Base-by-base conservation (phyloP, 1,139 yeast species). In the Pichia sp. region DNA sequence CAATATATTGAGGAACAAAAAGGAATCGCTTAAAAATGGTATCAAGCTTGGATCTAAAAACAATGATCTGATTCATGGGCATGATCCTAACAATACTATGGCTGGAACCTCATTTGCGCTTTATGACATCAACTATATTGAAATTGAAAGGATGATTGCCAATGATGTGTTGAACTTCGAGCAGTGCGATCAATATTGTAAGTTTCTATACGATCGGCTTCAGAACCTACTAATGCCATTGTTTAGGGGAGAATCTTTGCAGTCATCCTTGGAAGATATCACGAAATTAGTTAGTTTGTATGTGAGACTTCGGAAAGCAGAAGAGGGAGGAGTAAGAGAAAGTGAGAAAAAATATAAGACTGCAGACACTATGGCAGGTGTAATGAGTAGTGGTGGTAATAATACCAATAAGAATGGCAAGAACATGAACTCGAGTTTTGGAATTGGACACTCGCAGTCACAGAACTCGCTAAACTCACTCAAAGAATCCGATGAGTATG, bases 181-280 rank as follows among this genome's bases (percentile, higher is more conserved):
- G 48, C 81, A 80, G 54, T 72, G 76, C 30, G 80, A 76, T 44
- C 73, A 73, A 50, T 70, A 77, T 44, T 73, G 76, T 20, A 79
- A 77, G 55, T 77, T 76, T 42, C 70, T 82, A 2, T 80, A 84
- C 81, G 65, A 75, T 1, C 66, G 79, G 20, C 66, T 83, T 2
- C 70, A 75, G 30, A 67, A 75, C 3, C 65, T 75, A 8, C 72
- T 77, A 0, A 64, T 74, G 31, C 80, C 84, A 0, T 61, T 83
- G 9, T 83, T 81, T 60, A 70, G 73, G 51, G 77, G 80, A 24
- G 82, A 78, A 31, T 71, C 72, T 6, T 62, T 80, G 40, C 69
- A 76, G 24, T 75, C 77, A 0, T 83, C 86, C 0, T 75, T 83
- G 6, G 87, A 83, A 58, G 85, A 82, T 63, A 68, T 79, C 46